A percentile compares a stretch with the other conserved stretches of the same genome.
Evolutionary conservation across 306 rosid species (phyloP).

Genomic region (Cucurbita ficifolia): DNA sequence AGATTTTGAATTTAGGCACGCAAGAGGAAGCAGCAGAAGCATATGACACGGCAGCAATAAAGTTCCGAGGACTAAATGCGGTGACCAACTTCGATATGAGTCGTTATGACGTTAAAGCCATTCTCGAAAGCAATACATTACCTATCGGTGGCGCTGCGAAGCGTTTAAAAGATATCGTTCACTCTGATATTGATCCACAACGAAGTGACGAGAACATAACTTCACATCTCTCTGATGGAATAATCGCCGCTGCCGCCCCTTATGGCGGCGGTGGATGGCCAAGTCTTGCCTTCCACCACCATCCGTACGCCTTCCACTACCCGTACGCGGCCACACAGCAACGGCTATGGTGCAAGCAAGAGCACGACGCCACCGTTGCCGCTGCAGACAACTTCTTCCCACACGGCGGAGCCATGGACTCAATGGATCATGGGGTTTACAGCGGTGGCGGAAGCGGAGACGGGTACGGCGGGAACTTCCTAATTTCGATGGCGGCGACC

Average conservation of each 20-base stretch:
- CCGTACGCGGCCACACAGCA: constrained; percentile 23
- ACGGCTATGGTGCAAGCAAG: constrained; percentile 74
- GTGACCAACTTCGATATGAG: constrained; percentile 97
- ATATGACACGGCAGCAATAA: constrained; percentile 84
- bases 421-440: constrained; percentile 42
- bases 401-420: constrained; percentile 30
- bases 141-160: constrained; percentile 76
- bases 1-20: constrained; percentile 27
- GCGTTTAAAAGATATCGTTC: constrained; percentile 58
- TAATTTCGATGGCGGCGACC: neutral
- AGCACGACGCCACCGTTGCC: constrained; percentile 21
- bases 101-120: constrained; percentile 71
- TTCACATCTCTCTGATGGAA: constrained; percentile 22
- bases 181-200: constrained; percentile 19
- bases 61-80: constrained; percentile 77
- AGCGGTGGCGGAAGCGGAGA: neutral
- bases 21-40: constrained; percentile 99
- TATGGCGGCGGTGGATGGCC: constrained; percentile 31
- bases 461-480: constrained; percentile 9
- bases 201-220: constrained; percentile 15
- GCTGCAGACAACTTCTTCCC: constrained; percentile 51
- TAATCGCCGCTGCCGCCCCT: constrained; percentile 7
- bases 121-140: constrained; percentile 57
- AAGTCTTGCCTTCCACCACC: constrained; percentile 29
- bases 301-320: constrained; percentile 14